These are phyloP conservation scores for Pinus tabuliformis DNA, from an alignment of 75 land plant genomes.

Conservation along the genomic window DNA sequence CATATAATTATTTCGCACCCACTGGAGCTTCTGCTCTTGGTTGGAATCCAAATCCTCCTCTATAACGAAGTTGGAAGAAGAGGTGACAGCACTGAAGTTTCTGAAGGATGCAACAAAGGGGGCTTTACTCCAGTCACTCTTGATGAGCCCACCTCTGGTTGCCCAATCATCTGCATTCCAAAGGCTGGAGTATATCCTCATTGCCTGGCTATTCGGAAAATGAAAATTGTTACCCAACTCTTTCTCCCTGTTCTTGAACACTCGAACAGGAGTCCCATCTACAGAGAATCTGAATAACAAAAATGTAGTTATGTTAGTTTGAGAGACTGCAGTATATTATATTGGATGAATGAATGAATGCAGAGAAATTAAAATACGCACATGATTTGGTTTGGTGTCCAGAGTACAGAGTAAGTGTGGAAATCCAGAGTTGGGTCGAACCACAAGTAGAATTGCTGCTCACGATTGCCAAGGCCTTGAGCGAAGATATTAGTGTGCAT, in stretches of 20 bases:
- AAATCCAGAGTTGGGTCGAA: conserved; percentile 45
- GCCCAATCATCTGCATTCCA: conserved; percentile 29
- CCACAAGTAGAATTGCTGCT: conserved; percentile 49
- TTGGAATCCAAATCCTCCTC: no score
- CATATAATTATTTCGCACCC: no score
- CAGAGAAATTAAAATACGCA: conserved; percentile 8
- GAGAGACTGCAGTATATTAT: not conserved
- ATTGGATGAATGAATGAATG: not conserved
- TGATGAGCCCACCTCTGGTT: conserved; percentile 13
- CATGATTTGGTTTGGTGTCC: conserved; percentile 43
- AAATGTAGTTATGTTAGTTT: not conserved
- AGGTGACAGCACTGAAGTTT: not conserved
- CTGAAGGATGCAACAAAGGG: not conserved
- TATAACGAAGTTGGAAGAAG: no score
- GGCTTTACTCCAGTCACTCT: conserved; percentile 1
- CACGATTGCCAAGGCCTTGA: conserved; percentile 40
- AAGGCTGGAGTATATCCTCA: conserved; percentile 12
- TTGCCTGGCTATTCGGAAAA: conserved; percentile 4
- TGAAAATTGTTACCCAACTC: not conserved
- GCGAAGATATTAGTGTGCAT: conserved; percentile 49
- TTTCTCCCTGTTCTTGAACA: conserved; percentile 8
- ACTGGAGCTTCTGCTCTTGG: no score
- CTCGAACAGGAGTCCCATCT: conserved; percentile 12
- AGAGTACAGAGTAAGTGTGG: conserved; percentile 45
- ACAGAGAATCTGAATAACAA: conserved; percentile 6